These are phyloP conservation scores for Acephala macrosclerotiorum DNA, from an alignment of 2,329 filamentous ascomycete species.

Conservation along the genomic window DNA sequence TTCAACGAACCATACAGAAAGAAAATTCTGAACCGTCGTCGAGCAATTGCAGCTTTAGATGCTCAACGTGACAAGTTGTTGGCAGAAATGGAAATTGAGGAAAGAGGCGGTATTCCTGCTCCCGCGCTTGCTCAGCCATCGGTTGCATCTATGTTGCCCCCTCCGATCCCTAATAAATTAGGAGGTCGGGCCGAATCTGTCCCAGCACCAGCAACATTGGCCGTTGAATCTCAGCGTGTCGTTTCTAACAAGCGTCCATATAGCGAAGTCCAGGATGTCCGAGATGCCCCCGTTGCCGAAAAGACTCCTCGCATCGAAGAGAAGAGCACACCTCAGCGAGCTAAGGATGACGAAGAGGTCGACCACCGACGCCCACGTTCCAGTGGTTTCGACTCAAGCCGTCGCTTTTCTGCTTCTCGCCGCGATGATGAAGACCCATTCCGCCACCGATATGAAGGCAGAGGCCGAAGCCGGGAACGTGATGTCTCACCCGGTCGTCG, in stretches of 20 bases:
- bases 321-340: constrained; percentile 21
- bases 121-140: constrained; percentile 11
- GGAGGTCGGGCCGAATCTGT: constrained; percentile 19
- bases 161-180: constrained; percentile 33
- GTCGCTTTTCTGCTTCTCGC: constrained; percentile 30
- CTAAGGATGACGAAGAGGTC: constrained; percentile 32
- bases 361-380: constrained; percentile 35
- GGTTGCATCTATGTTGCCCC: constrained; percentile 36
- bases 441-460: constrained; percentile 29
- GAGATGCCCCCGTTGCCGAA: constrained; percentile 22
- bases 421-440: constrained; percentile 33
- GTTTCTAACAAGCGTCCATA: constrained; percentile 41
- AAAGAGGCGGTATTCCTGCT: constrained; percentile 31
- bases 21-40: constrained; percentile 40
- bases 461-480: constrained; percentile 37
- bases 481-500: constrained; percentile 37
- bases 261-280: constrained; percentile 36
- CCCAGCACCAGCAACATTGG: constrained; percentile 17
- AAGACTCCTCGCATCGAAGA: constrained; percentile 40
- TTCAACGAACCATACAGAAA: constrained; percentile 45
- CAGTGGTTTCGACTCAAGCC: constrained; percentile 30
- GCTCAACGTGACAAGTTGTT: constrained; percentile 41
- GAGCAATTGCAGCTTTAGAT: constrained; percentile 44
- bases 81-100: constrained; percentile 40
- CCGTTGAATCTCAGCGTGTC: constrained; percentile 25